These are phyloP conservation scores for Starmerella gropengiesseri DNA, from an alignment of 805 yeast species.

Conservation along the genomic window DNA sequence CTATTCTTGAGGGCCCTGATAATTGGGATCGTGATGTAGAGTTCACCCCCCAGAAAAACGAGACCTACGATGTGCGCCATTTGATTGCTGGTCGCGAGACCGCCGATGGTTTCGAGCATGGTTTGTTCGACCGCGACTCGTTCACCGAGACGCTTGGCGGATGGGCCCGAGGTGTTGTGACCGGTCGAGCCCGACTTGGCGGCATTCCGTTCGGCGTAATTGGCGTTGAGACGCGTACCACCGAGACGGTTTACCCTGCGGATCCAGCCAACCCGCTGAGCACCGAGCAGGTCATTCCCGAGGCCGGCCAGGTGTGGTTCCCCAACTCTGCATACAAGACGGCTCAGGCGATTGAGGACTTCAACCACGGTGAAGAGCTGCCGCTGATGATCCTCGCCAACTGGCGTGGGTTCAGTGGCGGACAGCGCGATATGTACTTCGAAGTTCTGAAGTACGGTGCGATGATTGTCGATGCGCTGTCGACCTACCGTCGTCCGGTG, in stretches of 20 bases:
- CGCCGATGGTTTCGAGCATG: conserved; percentile 69
- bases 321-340: conserved; percentile 99
- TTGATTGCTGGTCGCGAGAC: conserved; percentile 73
- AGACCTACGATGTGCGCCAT: conserved; percentile 86
- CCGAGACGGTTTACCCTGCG: conserved; percentile 88
- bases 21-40: conserved; percentile 91
- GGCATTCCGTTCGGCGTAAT: conserved; percentile 98
- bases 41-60: conserved; percentile 59
- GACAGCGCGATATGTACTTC: conserved; percentile 98
- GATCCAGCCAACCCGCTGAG: conserved; percentile 98
- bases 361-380: conserved; percentile 94
- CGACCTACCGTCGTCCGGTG: conserved; percentile 91
- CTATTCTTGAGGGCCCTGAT: conserved; percentile 57
- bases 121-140: conserved; percentile 84
- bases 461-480: conserved; percentile 91
- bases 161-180: conserved; percentile 98
- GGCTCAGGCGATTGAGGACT: conserved; percentile 95
- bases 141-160: conserved; percentile 95
- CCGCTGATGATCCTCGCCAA: conserved; percentile 96
- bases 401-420: conserved; percentile 99
- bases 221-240: conserved; percentile 84
- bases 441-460: conserved; percentile 97
- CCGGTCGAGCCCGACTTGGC: conserved; percentile 96
- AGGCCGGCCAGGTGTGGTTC: conserved; percentile 99
- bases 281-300: conserved; percentile 74